Percentiles rank a stretch among this genome's conserved stretches.
These are phyloP conservation scores for Candida maesae DNA, from an alignment of 805 yeast genomes.

Conservation along the genomic window DNA sequence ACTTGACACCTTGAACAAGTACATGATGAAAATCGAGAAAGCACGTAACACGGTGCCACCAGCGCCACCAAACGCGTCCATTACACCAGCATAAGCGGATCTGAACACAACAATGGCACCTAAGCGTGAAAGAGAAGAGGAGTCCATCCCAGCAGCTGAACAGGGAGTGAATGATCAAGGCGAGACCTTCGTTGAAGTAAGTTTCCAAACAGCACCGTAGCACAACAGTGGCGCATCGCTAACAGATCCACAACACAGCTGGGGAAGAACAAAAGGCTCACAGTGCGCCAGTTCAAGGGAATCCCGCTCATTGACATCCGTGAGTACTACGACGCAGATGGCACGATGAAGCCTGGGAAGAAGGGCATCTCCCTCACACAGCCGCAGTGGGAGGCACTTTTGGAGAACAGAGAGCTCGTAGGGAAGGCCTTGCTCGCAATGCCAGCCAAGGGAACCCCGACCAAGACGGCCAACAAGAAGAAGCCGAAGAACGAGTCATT, in stretches of 20 bases:
- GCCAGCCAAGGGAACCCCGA: slow-evolving; percentile 24
- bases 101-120: slow-evolving; percentile 1
- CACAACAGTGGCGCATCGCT: too few species aligned
- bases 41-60: too few species aligned
- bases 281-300: slow-evolving; percentile 69
- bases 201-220: neutral
- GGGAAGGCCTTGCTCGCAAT: slow-evolving; percentile 45
- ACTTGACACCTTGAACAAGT: too few species aligned
- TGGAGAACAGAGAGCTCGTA: slow-evolving; percentile 44
- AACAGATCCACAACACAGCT: too few species aligned
- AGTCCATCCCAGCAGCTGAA: neutral
- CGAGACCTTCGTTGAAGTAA: slow-evolving; percentile 14
- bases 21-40: too few species aligned
- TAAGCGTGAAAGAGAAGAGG: slow-evolving; percentile 2
- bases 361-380: slow-evolving; percentile 65
- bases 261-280: slow-evolving; percentile 62
- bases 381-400: slow-evolving; percentile 49
- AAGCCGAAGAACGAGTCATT: slow-evolving; percentile 7
- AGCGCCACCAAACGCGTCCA: neutral
- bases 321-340: slow-evolving; percentile 67
- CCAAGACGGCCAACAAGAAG: too few species aligned
- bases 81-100: too few species aligned
- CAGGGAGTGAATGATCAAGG: slow-evolving; percentile 6
- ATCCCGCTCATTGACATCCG: slow-evolving; percentile 73
- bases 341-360: slow-evolving; percentile 73